Percentiles rank a stretch among this genome's conserved stretches.
phyloP scores from a whole-genome alignment of 768 basidiomycete species.

The Suillus luteus region DNA sequence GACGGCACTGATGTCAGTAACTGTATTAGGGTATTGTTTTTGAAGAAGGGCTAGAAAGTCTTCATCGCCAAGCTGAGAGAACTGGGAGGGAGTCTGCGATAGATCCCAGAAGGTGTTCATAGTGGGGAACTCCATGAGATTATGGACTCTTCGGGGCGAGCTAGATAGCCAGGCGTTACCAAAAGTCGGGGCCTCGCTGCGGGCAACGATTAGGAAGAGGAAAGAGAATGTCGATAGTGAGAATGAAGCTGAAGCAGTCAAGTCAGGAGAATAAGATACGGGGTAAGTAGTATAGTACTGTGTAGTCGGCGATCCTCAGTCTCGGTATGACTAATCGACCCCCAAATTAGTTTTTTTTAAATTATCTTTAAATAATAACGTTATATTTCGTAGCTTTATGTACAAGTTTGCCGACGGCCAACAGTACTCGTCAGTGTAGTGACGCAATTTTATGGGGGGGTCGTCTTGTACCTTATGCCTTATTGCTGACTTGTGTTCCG shows the following conservation, averaged over 20 bases:
- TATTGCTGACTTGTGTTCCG: constrained; percentile 12
- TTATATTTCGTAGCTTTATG: not conserved
- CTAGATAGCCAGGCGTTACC: not conserved
- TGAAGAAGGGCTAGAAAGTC: constrained; percentile 78
- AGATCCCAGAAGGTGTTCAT: constrained; percentile 68
- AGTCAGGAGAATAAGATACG: constrained; percentile 11
- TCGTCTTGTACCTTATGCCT: not conserved
- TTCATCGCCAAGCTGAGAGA: constrained; percentile 69
- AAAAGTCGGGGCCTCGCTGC: not conserved
- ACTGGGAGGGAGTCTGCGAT: constrained; percentile 50
- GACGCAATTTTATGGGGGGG: not conserved
- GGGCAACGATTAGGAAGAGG: not conserved
- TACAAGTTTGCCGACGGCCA: constrained; percentile 8
- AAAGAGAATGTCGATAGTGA: not conserved
- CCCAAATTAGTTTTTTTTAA: constrained; percentile 4
- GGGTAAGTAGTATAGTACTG: not conserved
- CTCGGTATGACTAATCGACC: constrained; percentile 12
- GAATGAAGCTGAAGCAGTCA: constrained; percentile 4
- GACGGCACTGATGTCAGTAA: constrained; percentile 22
- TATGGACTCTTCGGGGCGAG: not conserved
- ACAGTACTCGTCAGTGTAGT: constrained; percentile 6
- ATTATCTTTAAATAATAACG: constrained; percentile 4
- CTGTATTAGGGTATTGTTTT: constrained; percentile 62
- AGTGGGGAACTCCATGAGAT: constrained; percentile 38
- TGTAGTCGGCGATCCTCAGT: constrained; percentile 1